phyloP scores from a whole-genome alignment of 2,329 filamentous ascomycete species.

The Karstenula rhodostoma region DNA sequence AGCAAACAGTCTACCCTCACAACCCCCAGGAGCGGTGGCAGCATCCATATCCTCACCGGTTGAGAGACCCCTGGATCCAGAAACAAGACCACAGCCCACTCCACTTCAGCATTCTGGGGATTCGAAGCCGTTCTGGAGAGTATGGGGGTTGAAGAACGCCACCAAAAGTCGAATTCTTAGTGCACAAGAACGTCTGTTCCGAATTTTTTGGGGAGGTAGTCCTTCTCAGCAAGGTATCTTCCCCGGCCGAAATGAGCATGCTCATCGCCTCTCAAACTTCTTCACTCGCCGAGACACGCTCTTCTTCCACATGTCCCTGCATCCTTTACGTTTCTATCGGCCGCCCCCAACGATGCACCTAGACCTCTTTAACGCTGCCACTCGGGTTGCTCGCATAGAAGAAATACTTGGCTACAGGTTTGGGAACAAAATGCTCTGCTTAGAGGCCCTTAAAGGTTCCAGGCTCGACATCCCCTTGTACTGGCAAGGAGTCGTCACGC shows the following conservation, averaged over 20 bases:
- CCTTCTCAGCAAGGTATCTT: not conserved
- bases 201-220: not conserved
- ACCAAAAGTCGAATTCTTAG: not conserved
- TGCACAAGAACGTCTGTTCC: slow-evolving; percentile 5
- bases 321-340: slow-evolving; percentile 13
- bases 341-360: slow-evolving; percentile 18
- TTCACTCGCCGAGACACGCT: slow-evolving; percentile 26
- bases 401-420: slow-evolving; percentile 30
- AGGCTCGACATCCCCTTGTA: slow-evolving; percentile 19
- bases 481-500: slow-evolving; percentile 21
- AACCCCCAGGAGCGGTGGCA: not conserved
- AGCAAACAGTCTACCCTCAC: not conserved
- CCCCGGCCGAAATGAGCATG: slow-evolving; percentile 1
- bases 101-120: not conserved
- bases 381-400: not conserved
- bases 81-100: not conserved
- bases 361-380: slow-evolving; percentile 27
- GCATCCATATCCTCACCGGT: not conserved
- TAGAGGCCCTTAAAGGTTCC: slow-evolving; percentile 30
- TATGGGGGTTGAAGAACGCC: not conserved
- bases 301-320: slow-evolving; percentile 18
- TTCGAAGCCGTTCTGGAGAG: not conserved
- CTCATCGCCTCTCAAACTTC: slow-evolving; percentile 25
- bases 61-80: not conserved
- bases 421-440: slow-evolving; percentile 27